A percentile compares a stretch with the other conserved stretches of the same genome.
Conservation (phyloP, 2,329 filamentous ascomycete genomes). For the Aspergillus pseudoterreus region DNA sequence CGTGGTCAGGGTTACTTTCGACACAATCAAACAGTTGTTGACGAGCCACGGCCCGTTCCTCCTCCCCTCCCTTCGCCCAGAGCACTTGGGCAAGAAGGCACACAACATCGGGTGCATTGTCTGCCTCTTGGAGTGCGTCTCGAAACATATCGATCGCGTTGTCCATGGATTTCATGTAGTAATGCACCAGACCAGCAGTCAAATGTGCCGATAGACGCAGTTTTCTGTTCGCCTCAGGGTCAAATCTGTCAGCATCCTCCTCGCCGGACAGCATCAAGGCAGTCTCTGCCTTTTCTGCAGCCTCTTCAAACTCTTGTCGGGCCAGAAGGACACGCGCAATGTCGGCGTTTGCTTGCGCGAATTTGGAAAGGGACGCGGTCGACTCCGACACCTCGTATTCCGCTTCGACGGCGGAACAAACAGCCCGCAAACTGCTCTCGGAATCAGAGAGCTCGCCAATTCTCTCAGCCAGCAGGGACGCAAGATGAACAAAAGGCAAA, state of each 20-base stretch:
- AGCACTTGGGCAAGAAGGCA: conserved; percentile 87
- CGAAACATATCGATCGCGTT: conserved; percentile 77
- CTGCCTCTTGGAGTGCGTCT: conserved; percentile 71
- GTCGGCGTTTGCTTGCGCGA: conserved; percentile 81
- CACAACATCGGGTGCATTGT: conserved; percentile 73
- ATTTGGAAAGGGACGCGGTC: conserved; percentile 65
- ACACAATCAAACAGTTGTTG: conserved; percentile 77
- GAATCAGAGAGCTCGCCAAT: conserved; percentile 65
- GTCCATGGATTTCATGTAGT: conserved; percentile 63
- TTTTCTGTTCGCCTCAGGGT: conserved; percentile 60
- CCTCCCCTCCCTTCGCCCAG: conserved; percentile 79
- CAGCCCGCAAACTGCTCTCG: conserved; percentile 59
- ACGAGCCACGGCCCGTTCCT: conserved; percentile 71
- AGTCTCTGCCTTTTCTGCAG: conserved; percentile 75
- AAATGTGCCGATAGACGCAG: conserved; percentile 80
- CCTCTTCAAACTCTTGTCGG: conserved; percentile 59
- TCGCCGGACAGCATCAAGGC: conserved; percentile 77
- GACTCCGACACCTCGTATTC: conserved; percentile 85
- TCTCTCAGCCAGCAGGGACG: conserved; percentile 77
- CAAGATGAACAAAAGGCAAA: conserved; percentile 70
- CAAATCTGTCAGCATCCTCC: conserved; percentile 61
- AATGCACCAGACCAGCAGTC: conserved; percentile 78
- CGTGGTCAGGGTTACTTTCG: conserved; percentile 68
- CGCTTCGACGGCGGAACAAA: conserved; percentile 69
- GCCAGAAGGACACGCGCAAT: conserved; percentile 80